Base-by-base conservation (phyloP, 2,329 filamentous ascomycete species). In the Ascochyta clinopodiicola region DNA sequence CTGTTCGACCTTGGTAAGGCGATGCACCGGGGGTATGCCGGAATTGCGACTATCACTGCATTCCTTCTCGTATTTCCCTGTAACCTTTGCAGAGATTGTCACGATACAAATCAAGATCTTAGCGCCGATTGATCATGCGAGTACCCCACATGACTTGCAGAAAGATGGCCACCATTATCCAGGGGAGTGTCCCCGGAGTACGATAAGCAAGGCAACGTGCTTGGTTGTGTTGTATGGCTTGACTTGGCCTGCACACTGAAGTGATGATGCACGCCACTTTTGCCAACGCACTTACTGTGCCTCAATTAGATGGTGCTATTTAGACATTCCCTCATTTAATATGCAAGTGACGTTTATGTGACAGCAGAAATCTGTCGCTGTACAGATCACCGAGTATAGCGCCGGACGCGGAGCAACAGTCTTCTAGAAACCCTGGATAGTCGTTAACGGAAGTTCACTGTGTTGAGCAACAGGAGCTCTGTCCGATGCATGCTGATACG, bases 111-210 rank as follows among this genome's bases (percentile, higher is more conserved):
- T 50, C 31, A 19, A 31, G 37, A 56, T 51, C 31, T 36, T 51
- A 56, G 46, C 47, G 52, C 19, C 32, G 42, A 43, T 50, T 43
- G 32, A 31, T 10, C 17, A 50, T 44, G 39, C 34, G 38, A 25
- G 13, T 12, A 4, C 15, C 17, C 40, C 22, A n/a, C 40, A 10
- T 22, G 12, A 17, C 22, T 12, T 8, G 15, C 13, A 25, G 9
- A 15, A 4, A 43, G 8, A 15, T 32, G 10, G 31, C 17, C n/a
- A 13, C 15, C 12, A 31, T 31, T 31, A 31, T 12, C 29, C 7
- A 13, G 12, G 29, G 12, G 29, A 13, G 12, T 5, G 12, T 15
- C 29, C 2, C 12, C 5, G 29, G 29, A 31, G 29, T 13, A 13
- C 15, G 29, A 31, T 31, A 15, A 13, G 6, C 29, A 13, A 13